Evolutionary conservation across 2,329 filamentous ascomycete genomes (phyloP), one percentile per base, ranked within the genome.

Genomic region (Trichoderma polysporum): DNA sequence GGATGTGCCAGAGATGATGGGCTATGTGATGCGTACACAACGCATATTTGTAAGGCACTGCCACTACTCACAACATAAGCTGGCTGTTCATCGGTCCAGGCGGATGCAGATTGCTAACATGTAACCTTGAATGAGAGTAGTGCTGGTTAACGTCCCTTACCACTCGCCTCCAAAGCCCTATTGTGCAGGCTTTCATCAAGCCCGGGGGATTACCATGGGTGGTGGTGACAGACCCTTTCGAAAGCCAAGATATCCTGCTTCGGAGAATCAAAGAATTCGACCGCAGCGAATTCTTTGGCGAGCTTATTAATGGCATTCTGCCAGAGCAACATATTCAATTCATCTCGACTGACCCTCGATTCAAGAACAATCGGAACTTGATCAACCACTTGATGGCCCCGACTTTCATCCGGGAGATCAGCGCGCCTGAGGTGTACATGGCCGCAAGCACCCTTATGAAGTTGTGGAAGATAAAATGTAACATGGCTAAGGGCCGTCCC

Each of bases 381-480:
- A 60, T 60, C 57, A 60, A 60, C 41, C 57, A 60, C 57, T 60
- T 60, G 57, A 60, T 60, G 57, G 41, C 57, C 57, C 57, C 57
- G 29, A 60, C 57, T 8, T 60, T 60, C 57, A 60, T 60, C 19
- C 29, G 41, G 8, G 57, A 60, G 29, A 17, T 60, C 57, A 60
- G 57, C 57, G 57, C 57, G 19, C 57, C 57, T n/a, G 57, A 60
- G 19, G 57, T 60, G 29, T 60, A 60, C 29, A 60, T 60, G 57
- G 57, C 57, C 19, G 57, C 57, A 60, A 60, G 29, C 29, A 22
- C 57, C 19, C 57, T 60, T 6, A 60, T 60, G 29, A 60, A 60
- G 41, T n/a, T 60, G 41, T 60, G 57, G 57, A 60, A 49, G 57
- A 35, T 60, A n/a, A 60, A 60, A 27, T 49, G 57, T 17, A 37